Percentiles rank a stretch among this genome's conserved stretches.
Evolutionary conservation across 441 rosid genomes (phyloP).

Genomic region (Melastoma candidum): DNA sequence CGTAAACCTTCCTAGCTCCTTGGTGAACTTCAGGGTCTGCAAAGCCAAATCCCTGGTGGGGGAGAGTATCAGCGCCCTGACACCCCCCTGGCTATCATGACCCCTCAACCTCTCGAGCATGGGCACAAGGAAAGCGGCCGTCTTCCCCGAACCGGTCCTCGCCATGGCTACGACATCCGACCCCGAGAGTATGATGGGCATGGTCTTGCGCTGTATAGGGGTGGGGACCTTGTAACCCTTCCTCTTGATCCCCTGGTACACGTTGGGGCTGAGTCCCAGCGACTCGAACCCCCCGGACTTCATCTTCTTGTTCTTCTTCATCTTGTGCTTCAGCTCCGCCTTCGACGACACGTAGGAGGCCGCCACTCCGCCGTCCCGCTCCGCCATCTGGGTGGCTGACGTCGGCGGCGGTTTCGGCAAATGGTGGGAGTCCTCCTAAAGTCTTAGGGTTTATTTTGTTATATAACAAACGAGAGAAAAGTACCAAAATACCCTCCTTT

Average conservation of each 20-base stretch:
- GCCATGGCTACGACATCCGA: constrained; percentile 95
- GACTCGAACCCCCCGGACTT: constrained; percentile 97
- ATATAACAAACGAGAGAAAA: too few species aligned
- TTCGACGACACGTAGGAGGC: constrained; percentile 47
- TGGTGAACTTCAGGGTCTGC: constrained; percentile 79
- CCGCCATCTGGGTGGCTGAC: constrained; percentile 12
- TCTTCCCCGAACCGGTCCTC: constrained; percentile 93
- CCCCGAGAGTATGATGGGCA: constrained; percentile 88
- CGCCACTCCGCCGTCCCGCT: constrained; percentile 6
- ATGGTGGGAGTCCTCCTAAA: not conserved
- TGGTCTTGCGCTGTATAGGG: constrained; percentile 91
- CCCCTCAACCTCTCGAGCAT: constrained; percentile 78
- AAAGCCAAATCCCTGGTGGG: constrained; percentile 91
- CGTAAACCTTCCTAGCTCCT: constrained; percentile 72
- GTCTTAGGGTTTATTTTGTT: too few species aligned
- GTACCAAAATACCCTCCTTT: too few species aligned
- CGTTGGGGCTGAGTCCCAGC: constrained; percentile 55
- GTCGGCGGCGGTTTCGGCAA: not conserved
- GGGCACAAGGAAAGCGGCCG: constrained; percentile 86
- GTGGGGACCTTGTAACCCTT: constrained; percentile 94
- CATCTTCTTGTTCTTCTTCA: constrained; percentile 65
- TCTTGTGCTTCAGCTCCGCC: constrained; percentile 62
- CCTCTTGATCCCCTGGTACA: constrained; percentile 64
- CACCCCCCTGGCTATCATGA: constrained; percentile 70
- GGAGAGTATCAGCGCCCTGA: constrained; percentile 74